phyloP scores from a whole-genome alignment of 1,284 basidiomycete species.

The Filobasidium uniguttulatum region DNA sequence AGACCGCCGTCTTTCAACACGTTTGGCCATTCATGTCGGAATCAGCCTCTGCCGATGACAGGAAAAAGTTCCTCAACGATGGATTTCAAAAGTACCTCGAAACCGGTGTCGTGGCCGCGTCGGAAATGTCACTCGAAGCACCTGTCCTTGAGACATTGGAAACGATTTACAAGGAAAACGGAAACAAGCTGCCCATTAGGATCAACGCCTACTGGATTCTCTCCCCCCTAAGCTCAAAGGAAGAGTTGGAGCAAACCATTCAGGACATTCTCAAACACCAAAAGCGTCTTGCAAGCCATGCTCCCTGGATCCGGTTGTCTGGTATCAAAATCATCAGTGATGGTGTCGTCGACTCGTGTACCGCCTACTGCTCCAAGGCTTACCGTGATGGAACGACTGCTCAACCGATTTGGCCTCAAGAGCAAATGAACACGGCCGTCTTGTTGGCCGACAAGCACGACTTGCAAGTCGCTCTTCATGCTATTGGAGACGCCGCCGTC shows the following conservation, averaged over 20 bases:
- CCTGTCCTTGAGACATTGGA: constrained; percentile 22
- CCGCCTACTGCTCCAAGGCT: constrained; percentile 22
- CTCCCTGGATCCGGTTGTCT: constrained; percentile 18
- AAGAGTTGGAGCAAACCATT: not conserved
- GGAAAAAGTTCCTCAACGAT: constrained; percentile 12
- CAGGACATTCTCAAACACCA: constrained; percentile 17
- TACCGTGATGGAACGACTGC: constrained; percentile 17
- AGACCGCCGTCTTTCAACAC: constrained; percentile 18
- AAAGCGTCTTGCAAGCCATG: constrained; percentile 10
- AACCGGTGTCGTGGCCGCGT: constrained; percentile 20
- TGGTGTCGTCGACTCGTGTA: constrained; percentile 25
- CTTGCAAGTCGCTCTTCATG: constrained; percentile 23
- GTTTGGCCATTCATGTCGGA: constrained; percentile 22
- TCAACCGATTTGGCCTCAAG: constrained; percentile 22
- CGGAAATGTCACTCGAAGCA: constrained; percentile 23
- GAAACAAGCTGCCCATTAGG: constrained; percentile 18
- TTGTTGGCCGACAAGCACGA: constrained; percentile 19
- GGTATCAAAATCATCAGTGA: constrained; percentile 27
- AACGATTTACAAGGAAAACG: constrained; percentile 10
- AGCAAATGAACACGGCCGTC: constrained; percentile 18
- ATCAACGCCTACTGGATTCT: constrained; percentile 20
- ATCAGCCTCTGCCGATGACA: constrained; percentile 13
- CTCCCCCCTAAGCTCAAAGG: not conserved
- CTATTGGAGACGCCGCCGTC: constrained; percentile 24
- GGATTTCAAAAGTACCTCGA: constrained; percentile 20